These are phyloP conservation scores for Backusella circina DNA, from an alignment of 192 early-diverging fungal species.

Conservation along the genomic window DNA sequence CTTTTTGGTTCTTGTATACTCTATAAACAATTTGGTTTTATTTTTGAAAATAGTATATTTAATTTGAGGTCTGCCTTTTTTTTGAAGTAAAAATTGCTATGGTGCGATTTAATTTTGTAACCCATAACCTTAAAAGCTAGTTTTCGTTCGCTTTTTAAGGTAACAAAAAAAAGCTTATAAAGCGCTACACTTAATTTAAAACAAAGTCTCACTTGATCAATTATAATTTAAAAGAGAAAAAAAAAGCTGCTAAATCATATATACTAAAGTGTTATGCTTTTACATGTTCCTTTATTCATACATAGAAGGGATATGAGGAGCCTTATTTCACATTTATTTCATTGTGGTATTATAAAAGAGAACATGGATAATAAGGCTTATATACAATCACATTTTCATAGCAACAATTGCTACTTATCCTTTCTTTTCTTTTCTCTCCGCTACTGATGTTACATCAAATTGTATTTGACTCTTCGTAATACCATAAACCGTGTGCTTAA, in stretches of 20 bases:
- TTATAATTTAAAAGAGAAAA: neutral
- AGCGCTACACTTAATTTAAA: neutral
- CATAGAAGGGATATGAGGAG: too few relatives aligned
- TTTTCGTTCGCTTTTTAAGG: neutral
- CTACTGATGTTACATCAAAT: neutral
- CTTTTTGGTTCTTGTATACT: neutral
- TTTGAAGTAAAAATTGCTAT: neutral
- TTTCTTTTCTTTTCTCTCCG: neutral
- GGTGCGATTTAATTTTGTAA: neutral
- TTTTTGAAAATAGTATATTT: neutral
- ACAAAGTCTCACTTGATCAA: neutral
- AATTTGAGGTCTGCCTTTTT: neutral
- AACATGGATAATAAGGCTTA: neutral
- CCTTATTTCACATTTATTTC: too few relatives aligned
- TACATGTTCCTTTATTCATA: neutral
- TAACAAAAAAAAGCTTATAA: neutral
- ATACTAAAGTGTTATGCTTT: neutral
- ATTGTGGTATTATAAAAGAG: neutral
- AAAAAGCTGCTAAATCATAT: too few relatives aligned
- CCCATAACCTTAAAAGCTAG: neutral
- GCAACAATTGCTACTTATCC: too few relatives aligned
- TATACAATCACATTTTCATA: too few relatives aligned
- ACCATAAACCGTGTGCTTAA: neutral
- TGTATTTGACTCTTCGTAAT: neutral
- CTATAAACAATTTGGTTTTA: neutral